Base-by-base conservation (phyloP, 116 monocot species). In the Papilionanthe hybrid region DNA sequence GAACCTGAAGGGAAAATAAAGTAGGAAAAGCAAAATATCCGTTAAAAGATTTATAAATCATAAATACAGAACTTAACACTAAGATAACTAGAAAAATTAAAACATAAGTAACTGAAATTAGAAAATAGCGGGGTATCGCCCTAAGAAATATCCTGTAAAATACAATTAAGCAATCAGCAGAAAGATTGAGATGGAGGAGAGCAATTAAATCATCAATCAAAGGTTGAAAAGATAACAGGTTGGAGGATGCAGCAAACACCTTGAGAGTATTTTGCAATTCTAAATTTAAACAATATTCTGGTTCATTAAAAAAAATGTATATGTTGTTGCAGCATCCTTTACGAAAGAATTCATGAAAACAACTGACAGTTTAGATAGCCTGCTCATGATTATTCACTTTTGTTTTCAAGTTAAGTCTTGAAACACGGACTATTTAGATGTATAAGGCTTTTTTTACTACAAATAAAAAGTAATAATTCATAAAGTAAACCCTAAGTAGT, bases 1-100 rank as follows among this genome's bases (percentile, higher is more conserved):
- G 98, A 20, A 99, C 98, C 98, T 99, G 76, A 44, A 83, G 15
- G 20, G 43, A 43, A 20, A 73, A 73, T 43, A 32, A 37, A 75
- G 18, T 18, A 7, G 37, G 74, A 5, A 32, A 18, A 55, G 72
- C 18, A 50, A 42, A 42, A 10, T 23, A 30, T 28, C n/a, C n/a
- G 60, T 63, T 58, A 23, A 4, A 48, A 13, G 13, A 25, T 27
- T 8, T 18, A 75, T 23, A 25, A 28, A 25, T 75, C 47, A 49
- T 27, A 48, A 75, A 75, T 25, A 15, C n/a, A 75, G 12, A 75
- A 49, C 47, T 50, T 25, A 37, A 9, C 27, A 75, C 15, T 17
- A 47, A 47, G 42, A 17, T 27, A 75, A 75, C 25, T 25, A 22
- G 1, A 69, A 37, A 69, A 69, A 69, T 37, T 32, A 27, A 65